A percentile compares a stretch with the other conserved stretches of the same genome.
Evolutionary conservation across 441 rosid species (phyloP).

Genomic region (Erodium moschatum): DNA sequence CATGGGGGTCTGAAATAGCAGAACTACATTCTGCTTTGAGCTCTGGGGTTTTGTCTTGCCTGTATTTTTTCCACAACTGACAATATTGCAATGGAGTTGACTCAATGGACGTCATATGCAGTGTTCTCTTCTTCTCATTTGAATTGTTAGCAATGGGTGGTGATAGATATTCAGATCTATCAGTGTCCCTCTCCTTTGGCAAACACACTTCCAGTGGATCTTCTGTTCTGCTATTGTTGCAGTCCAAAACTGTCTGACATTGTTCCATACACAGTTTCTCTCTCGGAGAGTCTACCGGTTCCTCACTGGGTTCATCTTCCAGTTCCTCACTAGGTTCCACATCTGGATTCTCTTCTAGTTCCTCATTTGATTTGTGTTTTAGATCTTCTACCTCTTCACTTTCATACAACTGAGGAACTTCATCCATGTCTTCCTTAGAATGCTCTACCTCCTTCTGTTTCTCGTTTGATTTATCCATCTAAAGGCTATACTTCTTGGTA

Average conservation of each 20-base stretch:
- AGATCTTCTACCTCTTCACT: constrained; percentile 12
- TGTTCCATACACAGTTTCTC: constrained; percentile 6
- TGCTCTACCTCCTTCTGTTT: not conserved
- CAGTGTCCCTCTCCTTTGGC: not conserved
- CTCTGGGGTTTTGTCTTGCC: constrained; percentile 13
- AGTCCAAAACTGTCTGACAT: not conserved
- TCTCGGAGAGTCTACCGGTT: not conserved
- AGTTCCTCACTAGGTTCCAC: not conserved
- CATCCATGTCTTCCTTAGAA: not conserved
- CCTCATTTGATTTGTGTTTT: not conserved
- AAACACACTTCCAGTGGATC: constrained; percentile 7
- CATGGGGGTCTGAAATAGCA: constrained; percentile 4
- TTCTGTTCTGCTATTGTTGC: not conserved
- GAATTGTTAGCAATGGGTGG: constrained; percentile 3
- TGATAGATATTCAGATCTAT: constrained; percentile 7
- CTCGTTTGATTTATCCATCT: not conserved
- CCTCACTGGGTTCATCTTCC: constrained; percentile 1
- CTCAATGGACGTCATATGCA: constrained; percentile 6
- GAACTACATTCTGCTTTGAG: constrained; percentile 11
- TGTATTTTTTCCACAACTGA: constrained; percentile 7
- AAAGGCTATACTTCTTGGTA: not conserved
- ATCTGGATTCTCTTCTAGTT: not conserved
- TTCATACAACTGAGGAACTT: not conserved
- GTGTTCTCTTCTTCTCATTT: constrained; percentile 14
- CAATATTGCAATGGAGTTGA: constrained; percentile 3